Evolutionary conservation across 768 basidiomycete genomes (phyloP).

Genomic region (Mycena galopus): DNA sequence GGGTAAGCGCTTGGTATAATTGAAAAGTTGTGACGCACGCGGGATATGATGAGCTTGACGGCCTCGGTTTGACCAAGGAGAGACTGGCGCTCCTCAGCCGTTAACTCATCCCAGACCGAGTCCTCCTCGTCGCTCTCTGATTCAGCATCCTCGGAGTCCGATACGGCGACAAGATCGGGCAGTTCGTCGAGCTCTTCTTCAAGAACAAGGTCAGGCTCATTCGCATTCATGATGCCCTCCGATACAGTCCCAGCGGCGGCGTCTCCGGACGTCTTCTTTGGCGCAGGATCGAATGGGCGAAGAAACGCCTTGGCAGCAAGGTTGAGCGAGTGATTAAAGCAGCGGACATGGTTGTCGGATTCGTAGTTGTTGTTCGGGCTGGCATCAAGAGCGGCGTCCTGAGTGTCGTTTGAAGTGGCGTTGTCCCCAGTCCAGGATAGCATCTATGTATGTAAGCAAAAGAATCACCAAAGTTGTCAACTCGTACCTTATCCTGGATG

Average conservation of each 20-base stretch:
- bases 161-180: too few relatives aligned
- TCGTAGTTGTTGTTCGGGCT: slow-evolving; percentile 32
- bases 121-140: neutral
- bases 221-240: too few relatives aligned
- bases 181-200: too few relatives aligned
- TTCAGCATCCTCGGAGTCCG: too few relatives aligned
- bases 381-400: slow-evolving; percentile 32
- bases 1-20: neutral
- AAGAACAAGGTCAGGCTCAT: too few relatives aligned
- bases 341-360: slow-evolving; percentile 3
- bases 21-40: neutral
- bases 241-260: too few relatives aligned
- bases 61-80: neutral
- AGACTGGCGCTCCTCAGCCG: neutral
- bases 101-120: neutral
- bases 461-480: too few relatives aligned
- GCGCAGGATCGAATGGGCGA: neutral
- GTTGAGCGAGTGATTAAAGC: slow-evolving; percentile 1
- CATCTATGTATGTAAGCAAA: too few relatives aligned
- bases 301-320: slow-evolving; percentile 10
- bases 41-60: neutral
- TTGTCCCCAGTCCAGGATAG: slow-evolving; percentile 42
- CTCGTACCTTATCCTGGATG: too few relatives aligned
- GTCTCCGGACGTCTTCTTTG: neutral
- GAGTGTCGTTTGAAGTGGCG: slow-evolving; percentile 42